These are phyloP conservation scores for Penicillium manginii DNA, from an alignment of 495 filamentous ascomycete genomes.

Conservation along the genomic window DNA sequence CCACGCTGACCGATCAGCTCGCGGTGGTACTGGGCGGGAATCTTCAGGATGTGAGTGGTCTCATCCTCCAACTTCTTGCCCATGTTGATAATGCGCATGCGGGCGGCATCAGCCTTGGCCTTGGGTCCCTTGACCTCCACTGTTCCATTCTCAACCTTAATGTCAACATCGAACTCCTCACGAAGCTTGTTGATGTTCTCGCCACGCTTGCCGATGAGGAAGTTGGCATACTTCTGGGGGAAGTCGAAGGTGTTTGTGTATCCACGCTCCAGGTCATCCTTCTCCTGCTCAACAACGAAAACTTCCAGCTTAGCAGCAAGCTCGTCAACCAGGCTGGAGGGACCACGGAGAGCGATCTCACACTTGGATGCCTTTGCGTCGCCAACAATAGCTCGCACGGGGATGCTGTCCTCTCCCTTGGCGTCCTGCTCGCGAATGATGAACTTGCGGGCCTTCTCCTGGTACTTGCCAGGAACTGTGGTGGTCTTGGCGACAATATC, in stretches of 20 bases:
- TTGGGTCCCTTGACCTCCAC: slow-evolving; percentile 73
- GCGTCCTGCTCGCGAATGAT: slow-evolving; percentile 75
- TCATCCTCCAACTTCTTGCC: slow-evolving; percentile 86
- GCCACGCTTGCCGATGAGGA: slow-evolving; percentile 88
- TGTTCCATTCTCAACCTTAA: slow-evolving; percentile 78
- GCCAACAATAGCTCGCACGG: slow-evolving; percentile 67
- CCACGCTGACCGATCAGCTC: slow-evolving; percentile 71
- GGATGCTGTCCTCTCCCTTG: slow-evolving; percentile 66
- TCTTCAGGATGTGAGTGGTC: slow-evolving; percentile 80
- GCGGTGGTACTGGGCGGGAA: slow-evolving; percentile 84
- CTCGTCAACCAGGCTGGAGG: slow-evolving; percentile 67
- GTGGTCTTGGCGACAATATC: slow-evolving; percentile 67
- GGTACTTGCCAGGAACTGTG: slow-evolving; percentile 76
- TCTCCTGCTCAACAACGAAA: slow-evolving; percentile 82
- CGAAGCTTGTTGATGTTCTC: slow-evolving; percentile 95
- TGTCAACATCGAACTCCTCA: slow-evolving; percentile 96
- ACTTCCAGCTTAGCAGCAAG: slow-evolving; percentile 68
- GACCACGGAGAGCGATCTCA: slow-evolving; percentile 75
- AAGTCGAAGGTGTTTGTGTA: slow-evolving; percentile 86
- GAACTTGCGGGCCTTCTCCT: slow-evolving; percentile 78
- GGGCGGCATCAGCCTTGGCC: slow-evolving; percentile 82
- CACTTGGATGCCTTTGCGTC: slow-evolving; percentile 46
- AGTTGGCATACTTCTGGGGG: slow-evolving; percentile 90
- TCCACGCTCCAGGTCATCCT: slow-evolving; percentile 86
- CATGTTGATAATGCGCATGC: slow-evolving; percentile 71